Evolutionary conservation across 2,329 filamentous ascomycete species (phyloP).

Genomic region (Parasarocladium wereldwijsianum): DNA sequence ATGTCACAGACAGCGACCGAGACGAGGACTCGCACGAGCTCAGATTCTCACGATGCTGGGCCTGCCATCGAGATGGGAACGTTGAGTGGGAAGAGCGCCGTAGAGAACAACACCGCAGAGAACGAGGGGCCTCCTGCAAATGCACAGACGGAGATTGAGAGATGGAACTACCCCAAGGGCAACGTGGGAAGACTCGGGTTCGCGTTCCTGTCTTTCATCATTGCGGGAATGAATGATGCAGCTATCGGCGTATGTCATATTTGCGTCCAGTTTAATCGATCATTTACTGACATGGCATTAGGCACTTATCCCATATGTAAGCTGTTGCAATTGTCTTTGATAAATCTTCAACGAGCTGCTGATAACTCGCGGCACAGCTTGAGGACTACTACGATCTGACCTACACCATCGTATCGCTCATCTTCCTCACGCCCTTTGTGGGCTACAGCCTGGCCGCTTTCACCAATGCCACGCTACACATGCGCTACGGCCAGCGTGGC

Average conservation of each 20-base stretch:
- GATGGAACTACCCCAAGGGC: conserved; percentile 21
- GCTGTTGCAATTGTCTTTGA: conserved; percentile 5
- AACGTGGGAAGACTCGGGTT: conserved; percentile 18
- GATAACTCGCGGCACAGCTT: conserved; percentile 24
- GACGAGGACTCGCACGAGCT: background rate
- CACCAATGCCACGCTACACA: conserved; percentile 44
- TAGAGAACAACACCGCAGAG: background rate
- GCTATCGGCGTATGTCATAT: conserved; percentile 35
- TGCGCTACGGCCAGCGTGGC: conserved; percentile 48
- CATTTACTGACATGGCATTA: conserved; percentile 6
- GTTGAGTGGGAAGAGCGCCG: background rate
- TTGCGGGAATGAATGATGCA: conserved; percentile 50
- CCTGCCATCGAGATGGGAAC: background rate
- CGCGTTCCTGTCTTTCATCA: conserved; percentile 42
- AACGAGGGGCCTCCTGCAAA: conserved; percentile 10
- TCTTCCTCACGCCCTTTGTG: conserved; percentile 48
- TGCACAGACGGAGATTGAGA: conserved; percentile 14
- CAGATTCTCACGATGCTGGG: conserved; percentile 6
- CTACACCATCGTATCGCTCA: conserved; percentile 45
- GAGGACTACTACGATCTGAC: conserved; percentile 45
- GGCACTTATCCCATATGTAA: conserved; percentile 24
- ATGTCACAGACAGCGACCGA: conserved; percentile 7
- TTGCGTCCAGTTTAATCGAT: conserved; percentile 3
- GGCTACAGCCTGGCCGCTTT: conserved; percentile 49
- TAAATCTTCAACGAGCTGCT: background rate